Evolutionary conservation across 2,329 filamentous ascomycete species (phyloP), one percentile per base, ranked within the genome.

Genomic region (Trichophyton equinum): DNA sequence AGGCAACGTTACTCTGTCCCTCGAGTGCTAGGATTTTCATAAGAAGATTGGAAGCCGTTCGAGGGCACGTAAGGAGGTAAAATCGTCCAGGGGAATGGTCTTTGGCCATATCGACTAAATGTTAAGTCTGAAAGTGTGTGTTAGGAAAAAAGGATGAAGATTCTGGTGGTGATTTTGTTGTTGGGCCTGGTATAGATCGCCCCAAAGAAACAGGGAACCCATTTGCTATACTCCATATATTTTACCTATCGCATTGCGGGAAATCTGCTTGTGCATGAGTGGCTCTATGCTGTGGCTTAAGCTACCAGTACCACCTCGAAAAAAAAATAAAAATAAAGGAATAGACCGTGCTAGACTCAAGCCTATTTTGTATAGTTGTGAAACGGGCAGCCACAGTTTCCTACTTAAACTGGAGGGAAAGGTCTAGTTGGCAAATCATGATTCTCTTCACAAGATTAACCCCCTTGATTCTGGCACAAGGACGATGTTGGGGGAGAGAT

Each of bases 21-120:
- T 66, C 60, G 8, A 73, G 58, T 40, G 65, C 64, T 25, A 73
- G 65, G 27, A 73, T 68, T 30, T 65, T 65, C 27, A 70, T 62
- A 6, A 72, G 63, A 7, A 73, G 65, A 57, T 72, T 69, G 13
- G 70, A 72, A 5, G 68, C 71, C 1, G 70, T 71, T 49, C 70
- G 68, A 13, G 69, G 69, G 55, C 62, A 62, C 33, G 67, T 66
- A 44, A 71, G 53, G 3, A 70, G 65, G 38, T 67, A 59, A 44
- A 67, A 59, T n/a, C 44, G 40, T 15, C 64, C 64, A 42, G 36
- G 36, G 20, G 57, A 46, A 5, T 11, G 46, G 25, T 15, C 20
- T 22, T 22, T 22, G 11, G 4, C 22, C 46, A 51, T 47, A 25
- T 13, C 20, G 44, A 47, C 18, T 22, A 47, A 11, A 9, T 7